Evolutionary conservation across 176 grass and related monocot genomes (phyloP), one percentile per base, ranked within the genome.

Genomic region (Rhynchospora breviuscula): DNA sequence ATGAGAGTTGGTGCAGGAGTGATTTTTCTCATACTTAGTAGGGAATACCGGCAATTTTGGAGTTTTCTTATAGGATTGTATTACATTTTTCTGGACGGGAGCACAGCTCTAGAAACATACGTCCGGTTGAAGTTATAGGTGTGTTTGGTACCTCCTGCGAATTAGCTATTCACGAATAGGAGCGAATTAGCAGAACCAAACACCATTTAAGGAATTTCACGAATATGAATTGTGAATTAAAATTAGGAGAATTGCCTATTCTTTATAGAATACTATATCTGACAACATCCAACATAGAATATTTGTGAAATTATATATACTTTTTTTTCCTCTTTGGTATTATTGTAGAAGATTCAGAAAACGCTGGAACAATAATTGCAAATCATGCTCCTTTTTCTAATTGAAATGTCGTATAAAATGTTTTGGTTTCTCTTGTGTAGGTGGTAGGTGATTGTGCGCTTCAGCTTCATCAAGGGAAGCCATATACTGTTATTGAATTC

Each of bases 391-490:
- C 59, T 63, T 18, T 53, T 35, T 61, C 15, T 60, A 54, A 61
- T 18, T 64, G 53, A 64, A 52, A 14, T 80, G 13, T 31, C 58
- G 22, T 46, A 66, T 31, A 33, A 75, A 53, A 33, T 71, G 15
- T 57, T 64, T 54, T 45, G 15, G 5, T 69, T 52, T 15, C 31
- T 59, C 79, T 66, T 40, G 22, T 84, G 64, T 86, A 98, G 95
- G 89, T 94, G 80, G 85, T 94, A 76, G 95, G 92, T 33, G 95
- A 94, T 54, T 74, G 79, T 68, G 89, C 92, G 40, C 87, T 98
- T 15, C 80, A 94, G 66, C 87, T 98, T 79, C 95, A 94, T 81
- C 85, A 89, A 8, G 92, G 92, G 31, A 57, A 88, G 68, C 85
- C 90, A 54, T 85, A 94, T 23, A 85, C 85, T 0, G 92, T 66